Base-by-base conservation (phyloP, 2,329 filamentous ascomycete genomes). In the Daldinia eschscholtzii region DNA sequence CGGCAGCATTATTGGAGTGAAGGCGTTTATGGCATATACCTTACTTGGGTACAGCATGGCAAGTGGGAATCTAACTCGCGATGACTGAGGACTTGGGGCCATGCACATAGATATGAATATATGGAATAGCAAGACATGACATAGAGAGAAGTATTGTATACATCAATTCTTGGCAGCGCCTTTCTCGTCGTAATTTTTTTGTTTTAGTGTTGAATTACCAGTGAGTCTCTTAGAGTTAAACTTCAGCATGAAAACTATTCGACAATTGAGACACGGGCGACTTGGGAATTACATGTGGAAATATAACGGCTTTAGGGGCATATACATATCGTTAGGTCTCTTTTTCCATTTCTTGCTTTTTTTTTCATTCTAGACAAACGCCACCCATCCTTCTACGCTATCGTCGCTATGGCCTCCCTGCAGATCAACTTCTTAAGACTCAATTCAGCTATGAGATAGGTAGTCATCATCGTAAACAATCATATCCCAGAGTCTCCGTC, bases 21-120 rank as follows among this genome's bases (percentile, higher is more conserved):
- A 55, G 73, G 74, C 72, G 72, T 74, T 72, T 68, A 61, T 53
- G 67, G 67, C 42, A 69, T 68, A 64, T 68, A 64, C 57, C 52
- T 56, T 30, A 7, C 57, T 62, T 56, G 37, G 65, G 44, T 60
- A 67, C 63, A 66, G 72, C 61, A 70, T 70, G 63, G 59, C 41
- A 62, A 59, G 68, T 44, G 33, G 18, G 44, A 58, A 63, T 35
- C 42, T 33, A 23, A 26, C 61, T 64, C 58, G 42, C 56, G 56
- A 35, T 37, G 37, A 42, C 58, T 18, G 37, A 46, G 57, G 42
- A 15, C 41, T 59, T 68, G 59, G 55, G 63, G 30, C 26, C 46
- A n/a, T 58, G 46, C 35, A 28, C 42, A 62, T 61, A 44, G 35
- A 18, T 44, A 66, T 58, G 58, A 41, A 44, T 60, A 50, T 30